Evolutionary conservation across 208 protist genomes (phyloP).

Genomic region (Leishmania martiniquensis): DNA sequence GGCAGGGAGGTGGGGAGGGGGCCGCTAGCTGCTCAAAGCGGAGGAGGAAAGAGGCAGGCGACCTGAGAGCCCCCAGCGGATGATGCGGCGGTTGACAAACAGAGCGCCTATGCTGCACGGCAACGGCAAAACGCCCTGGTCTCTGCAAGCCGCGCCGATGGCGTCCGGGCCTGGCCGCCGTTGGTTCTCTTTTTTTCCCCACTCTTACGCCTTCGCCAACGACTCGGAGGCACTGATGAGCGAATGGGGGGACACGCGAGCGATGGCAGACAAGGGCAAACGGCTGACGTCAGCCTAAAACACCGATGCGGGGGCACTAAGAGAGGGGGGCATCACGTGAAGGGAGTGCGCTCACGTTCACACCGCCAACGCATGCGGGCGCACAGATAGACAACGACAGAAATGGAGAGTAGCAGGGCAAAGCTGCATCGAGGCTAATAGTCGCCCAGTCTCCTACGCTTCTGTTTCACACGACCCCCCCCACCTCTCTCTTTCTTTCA

Average conservation of each 20-base stretch:
- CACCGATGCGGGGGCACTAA: background rate
- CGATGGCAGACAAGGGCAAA: background rate
- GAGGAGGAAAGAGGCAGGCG: background rate
- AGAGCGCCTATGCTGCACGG: background rate
- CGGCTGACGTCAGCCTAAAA: background rate
- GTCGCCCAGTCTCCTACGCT: background rate
- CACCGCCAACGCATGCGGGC: background rate
- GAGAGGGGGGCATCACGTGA: background rate
- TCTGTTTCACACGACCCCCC: background rate
- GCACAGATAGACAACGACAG: conserved; percentile 1
- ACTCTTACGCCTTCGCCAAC: no score
- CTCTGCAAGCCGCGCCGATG: background rate
- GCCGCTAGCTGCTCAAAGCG: background rate
- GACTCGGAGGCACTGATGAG: background rate
- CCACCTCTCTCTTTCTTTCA: background rate
- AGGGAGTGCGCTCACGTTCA: background rate
- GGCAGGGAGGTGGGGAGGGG: background rate
- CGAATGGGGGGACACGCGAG: background rate
- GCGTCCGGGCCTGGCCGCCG: background rate
- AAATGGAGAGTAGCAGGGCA: background rate
- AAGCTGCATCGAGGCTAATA: background rate
- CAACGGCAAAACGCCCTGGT: background rate
- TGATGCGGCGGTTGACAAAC: background rate
- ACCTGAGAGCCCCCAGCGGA: background rate
- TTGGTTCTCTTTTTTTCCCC: background rate